These are phyloP conservation scores for Aspergillus campestris DNA, from an alignment of 495 filamentous ascomycete genomes.

Conservation along the genomic window DNA sequence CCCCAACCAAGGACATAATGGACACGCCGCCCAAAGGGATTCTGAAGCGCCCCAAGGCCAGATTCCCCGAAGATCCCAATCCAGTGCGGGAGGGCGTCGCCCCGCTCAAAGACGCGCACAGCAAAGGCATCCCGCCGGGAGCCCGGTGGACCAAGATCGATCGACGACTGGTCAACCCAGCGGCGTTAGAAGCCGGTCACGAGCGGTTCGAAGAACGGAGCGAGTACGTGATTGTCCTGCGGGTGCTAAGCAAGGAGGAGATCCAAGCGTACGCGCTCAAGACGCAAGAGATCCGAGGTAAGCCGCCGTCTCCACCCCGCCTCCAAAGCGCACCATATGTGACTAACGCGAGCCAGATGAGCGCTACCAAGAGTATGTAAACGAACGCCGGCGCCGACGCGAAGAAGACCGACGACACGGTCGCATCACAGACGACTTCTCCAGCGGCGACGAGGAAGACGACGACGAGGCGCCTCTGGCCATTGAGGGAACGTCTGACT, in stretches of 20 bases:
- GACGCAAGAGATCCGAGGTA: conserved; percentile 72
- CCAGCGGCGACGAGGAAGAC: conserved; percentile 33
- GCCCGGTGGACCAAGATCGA: conserved; percentile 88
- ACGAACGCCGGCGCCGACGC: conserved; percentile 25
- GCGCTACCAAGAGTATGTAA: conserved; percentile 26
- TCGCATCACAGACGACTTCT: conserved; percentile 22
- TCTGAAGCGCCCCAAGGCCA: conserved; percentile 59
- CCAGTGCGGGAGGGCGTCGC: conserved; percentile 83
- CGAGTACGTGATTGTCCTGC: conserved; percentile 77
- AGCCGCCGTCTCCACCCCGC: not conserved
- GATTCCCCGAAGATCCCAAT: conserved; percentile 72
- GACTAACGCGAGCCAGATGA: conserved; percentile 21
- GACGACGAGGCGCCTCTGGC: conserved; percentile 21
- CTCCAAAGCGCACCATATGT: not conserved
- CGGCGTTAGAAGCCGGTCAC: conserved; percentile 63
- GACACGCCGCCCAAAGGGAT: conserved; percentile 54
- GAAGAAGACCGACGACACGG: conserved; percentile 29
- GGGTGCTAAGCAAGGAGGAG: conserved; percentile 72
- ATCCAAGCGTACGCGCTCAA: conserved; percentile 70
- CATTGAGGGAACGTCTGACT: conserved; percentile 25
- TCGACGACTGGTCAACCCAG: conserved; percentile 73
- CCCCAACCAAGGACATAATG: conserved; percentile 23
- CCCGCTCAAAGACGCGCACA: conserved; percentile 69
- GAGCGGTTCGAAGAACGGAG: conserved; percentile 75
- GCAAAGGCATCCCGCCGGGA: conserved; percentile 64